Evolutionary conservation across 495 filamentous ascomycete genomes (phyloP).

Genomic region (Hyaloscypha hepaticicola): DNA sequence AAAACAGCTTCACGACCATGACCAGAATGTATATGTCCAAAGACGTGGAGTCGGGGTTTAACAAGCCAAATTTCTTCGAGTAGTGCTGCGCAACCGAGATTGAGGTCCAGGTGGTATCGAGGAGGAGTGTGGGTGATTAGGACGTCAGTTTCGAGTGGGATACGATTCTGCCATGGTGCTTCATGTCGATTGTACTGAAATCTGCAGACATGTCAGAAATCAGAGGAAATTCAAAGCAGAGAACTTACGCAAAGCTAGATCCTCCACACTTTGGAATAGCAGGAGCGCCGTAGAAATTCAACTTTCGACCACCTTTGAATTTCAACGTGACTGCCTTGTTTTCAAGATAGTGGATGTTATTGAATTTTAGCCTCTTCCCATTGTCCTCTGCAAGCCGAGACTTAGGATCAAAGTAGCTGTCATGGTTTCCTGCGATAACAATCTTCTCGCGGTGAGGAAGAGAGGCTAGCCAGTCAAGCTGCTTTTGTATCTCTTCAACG

Average conservation of each 20-base stretch:
- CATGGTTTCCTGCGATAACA: slow-evolving; percentile 87
- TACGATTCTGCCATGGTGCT: slow-evolving; percentile 47
- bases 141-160: slow-evolving; percentile 77
- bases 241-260: slow-evolving; percentile 55
- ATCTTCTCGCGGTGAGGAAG: slow-evolving; percentile 78
- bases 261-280: slow-evolving; percentile 51
- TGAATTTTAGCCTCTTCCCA: slow-evolving; percentile 42
- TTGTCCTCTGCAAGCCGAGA: slow-evolving; percentile 42
- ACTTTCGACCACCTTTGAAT: slow-evolving; percentile 48
- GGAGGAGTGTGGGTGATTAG: slow-evolving; percentile 79
- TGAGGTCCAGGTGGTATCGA: slow-evolving; percentile 71
- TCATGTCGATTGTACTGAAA: slow-evolving; percentile 46
- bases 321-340: slow-evolving; percentile 44
- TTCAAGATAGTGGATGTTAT: slow-evolving; percentile 50
- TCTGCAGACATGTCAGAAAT: slow-evolving; percentile 30
- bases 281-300: slow-evolving; percentile 55
- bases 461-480: slow-evolving; percentile 74
- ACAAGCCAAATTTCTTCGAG: slow-evolving; percentile 76
- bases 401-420: slow-evolving; percentile 70
- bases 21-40: slow-evolving; percentile 84
- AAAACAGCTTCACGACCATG: slow-evolving; percentile 63
- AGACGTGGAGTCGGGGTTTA: slow-evolving; percentile 77
- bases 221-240: neutral
- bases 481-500: slow-evolving; percentile 66
- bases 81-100: slow-evolving; percentile 72